Evolutionary conservation across 1,139 yeast genomes (phyloP).

Genomic region (Yamadazyma sp.): DNA sequence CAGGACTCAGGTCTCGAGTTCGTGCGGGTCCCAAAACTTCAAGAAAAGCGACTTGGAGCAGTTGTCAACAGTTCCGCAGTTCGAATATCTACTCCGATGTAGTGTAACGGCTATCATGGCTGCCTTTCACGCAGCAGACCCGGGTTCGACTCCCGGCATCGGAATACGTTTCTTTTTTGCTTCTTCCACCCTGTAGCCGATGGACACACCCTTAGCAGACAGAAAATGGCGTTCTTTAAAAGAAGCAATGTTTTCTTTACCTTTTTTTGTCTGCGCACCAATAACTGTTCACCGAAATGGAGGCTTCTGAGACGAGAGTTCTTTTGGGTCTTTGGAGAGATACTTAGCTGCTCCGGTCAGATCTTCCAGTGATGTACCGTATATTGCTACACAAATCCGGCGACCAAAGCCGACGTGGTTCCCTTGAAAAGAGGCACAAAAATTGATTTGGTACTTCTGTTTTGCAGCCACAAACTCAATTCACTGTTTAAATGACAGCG

Average conservation of each 20-base stretch:
- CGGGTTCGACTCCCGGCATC: slow-evolving; percentile 85
- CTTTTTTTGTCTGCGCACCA: background rate
- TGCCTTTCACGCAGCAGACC: slow-evolving; percentile 82
- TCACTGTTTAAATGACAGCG: too few relatives aligned
- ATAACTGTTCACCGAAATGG: too few relatives aligned
- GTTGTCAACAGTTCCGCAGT: background rate
- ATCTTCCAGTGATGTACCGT: too few relatives aligned
- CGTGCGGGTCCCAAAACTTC: background rate
- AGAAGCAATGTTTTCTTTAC: background rate
- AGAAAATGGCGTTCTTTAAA: background rate
- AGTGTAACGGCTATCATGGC: slow-evolving; percentile 84
- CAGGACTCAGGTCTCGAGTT: background rate
- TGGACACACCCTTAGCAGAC: background rate
- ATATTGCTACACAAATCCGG: too few relatives aligned
- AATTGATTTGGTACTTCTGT: too few relatives aligned
- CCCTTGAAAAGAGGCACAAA: too few relatives aligned
- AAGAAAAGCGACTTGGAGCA: background rate
- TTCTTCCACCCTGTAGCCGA: background rate
- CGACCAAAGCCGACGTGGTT: too few relatives aligned
- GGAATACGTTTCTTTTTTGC: slow-evolving; percentile 42
- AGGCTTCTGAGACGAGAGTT: too few relatives aligned
- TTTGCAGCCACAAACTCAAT: too few relatives aligned
- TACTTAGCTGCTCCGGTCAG: too few relatives aligned
- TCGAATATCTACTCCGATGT: slow-evolving; percentile 50
- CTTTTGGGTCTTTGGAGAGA: too few relatives aligned